Conservation (phyloP, 108 stramenopile genomes). For the Stephanodiscus minutulus region DNA sequence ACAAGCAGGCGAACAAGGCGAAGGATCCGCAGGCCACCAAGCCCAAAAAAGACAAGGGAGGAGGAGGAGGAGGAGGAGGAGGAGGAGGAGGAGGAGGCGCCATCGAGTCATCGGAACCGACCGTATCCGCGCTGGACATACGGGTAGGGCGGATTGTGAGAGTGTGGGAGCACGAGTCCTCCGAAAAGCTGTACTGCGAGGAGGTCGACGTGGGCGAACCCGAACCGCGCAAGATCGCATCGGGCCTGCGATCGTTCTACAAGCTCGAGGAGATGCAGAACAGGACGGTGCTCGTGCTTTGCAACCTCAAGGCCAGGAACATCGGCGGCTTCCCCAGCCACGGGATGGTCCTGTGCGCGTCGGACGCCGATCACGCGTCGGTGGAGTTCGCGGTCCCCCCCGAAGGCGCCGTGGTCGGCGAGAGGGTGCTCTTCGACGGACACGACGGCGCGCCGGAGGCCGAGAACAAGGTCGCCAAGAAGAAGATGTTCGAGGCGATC, state of each 20-base stretch:
- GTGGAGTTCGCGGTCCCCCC: slow-evolving; percentile 88
- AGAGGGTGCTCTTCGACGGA: slow-evolving; percentile 79
- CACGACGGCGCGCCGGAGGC: slow-evolving; percentile 75
- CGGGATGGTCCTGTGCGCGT: slow-evolving; percentile 93
- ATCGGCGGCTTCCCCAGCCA: slow-evolving; percentile 89
- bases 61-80: slow-evolving; percentile 21
- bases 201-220: slow-evolving; percentile 95
- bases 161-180: slow-evolving; percentile 93
- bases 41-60: slow-evolving; percentile 19
- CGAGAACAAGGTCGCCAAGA: slow-evolving; percentile 89
- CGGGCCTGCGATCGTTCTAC: slow-evolving; percentile 93
- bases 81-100: slow-evolving; percentile 18
- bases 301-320: slow-evolving; percentile 92
- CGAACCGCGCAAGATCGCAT: slow-evolving; percentile 87
- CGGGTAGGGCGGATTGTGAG: slow-evolving; percentile 92
- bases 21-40: slow-evolving; percentile 41
- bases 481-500: slow-evolving; percentile 87
- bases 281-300: slow-evolving; percentile 88
- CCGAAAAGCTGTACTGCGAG: slow-evolving; percentile 97
- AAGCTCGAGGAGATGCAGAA: slow-evolving; percentile 80
- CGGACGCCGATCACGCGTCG: slow-evolving; percentile 73
- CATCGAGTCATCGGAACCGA: slow-evolving; percentile 27
- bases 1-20: slow-evolving; percentile 34
- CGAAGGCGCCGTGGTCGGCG: slow-evolving; percentile 73
- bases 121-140: slow-evolving; percentile 86